Evolutionary conservation across 306 rosid genomes (phyloP).

Genomic region (Pyrus pyrifolia): DNA sequence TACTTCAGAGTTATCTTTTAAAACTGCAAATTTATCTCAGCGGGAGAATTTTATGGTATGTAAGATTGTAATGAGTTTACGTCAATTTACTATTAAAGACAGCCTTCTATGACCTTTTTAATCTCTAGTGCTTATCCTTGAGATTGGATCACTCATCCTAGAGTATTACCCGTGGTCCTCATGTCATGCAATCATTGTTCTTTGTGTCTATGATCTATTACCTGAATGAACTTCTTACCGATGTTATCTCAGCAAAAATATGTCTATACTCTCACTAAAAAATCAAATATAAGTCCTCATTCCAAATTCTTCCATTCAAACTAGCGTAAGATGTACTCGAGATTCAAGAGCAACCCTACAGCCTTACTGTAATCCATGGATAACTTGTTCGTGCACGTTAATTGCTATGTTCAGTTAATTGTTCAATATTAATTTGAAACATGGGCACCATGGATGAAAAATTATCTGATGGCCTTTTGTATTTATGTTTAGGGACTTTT

Average conservation of each 20-base stretch:
- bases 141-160: not conserved
- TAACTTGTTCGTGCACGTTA: not conserved
- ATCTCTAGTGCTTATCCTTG: not conserved
- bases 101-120: not conserved
- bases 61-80: constrained; percentile 11
- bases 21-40: constrained; percentile 48
- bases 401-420: not conserved
- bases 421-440: not conserved
- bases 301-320: not conserved
- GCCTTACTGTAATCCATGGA: not conserved
- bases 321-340: not conserved
- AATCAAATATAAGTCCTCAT: not conserved
- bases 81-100: not conserved
- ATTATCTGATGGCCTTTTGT: constrained; percentile 19
- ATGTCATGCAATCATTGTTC: not conserved
- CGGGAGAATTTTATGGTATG: constrained; percentile 77
- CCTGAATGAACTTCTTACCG: not conserved
- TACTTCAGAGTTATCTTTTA: constrained; percentile 53
- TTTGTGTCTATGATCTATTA: not conserved
- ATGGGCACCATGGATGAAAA: not conserved
- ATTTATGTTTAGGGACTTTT: constrained; percentile 55
- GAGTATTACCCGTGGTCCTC: not conserved
- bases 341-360: not conserved
- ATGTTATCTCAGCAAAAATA: not conserved
- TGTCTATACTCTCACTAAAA: not conserved